A percentile compares a stretch with the other conserved stretches of the same genome.
These are phyloP conservation scores for Neofusicoccum kwambonambiense DNA, from an alignment of 2,329 filamentous ascomycete genomes.

Conservation along the genomic window DNA sequence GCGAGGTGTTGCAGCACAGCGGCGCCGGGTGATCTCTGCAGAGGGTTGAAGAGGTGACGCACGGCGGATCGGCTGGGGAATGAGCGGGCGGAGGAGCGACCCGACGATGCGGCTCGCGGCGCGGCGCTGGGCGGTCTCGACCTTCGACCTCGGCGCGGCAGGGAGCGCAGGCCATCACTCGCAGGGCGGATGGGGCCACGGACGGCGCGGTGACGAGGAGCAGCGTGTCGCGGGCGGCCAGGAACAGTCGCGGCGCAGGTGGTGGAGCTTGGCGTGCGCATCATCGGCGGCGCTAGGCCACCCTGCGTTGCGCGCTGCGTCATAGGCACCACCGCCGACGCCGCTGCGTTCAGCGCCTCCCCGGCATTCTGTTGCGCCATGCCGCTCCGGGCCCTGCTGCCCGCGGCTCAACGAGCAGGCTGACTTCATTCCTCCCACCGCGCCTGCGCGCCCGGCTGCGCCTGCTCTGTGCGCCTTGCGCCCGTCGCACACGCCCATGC, in stretches of 20 bases:
- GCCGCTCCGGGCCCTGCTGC: neutral
- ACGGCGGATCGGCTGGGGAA: constrained; percentile 1
- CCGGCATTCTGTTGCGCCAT: neutral
- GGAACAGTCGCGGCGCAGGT: neutral
- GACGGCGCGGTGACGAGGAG: neutral
- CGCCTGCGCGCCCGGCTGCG: neutral
- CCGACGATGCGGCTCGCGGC: neutral
- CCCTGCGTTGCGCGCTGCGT: neutral
- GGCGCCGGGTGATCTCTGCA: no score
- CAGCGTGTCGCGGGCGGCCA: neutral
- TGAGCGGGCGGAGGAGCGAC: neutral
- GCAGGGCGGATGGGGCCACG: neutral
- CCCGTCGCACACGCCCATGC: constrained; percentile 4
- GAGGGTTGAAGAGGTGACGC: neutral
- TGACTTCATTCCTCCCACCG: neutral
- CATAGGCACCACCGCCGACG: neutral
- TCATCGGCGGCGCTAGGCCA: neutral
- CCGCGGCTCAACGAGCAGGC: neutral
- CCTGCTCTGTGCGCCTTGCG: neutral
- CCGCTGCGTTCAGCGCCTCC: neutral
- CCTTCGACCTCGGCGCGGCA: neutral
- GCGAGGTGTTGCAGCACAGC: neutral
- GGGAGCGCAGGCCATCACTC: neutral
- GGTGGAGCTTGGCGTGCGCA: constrained; percentile 1
- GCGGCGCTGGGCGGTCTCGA: neutral